Evolutionary conservation across 768 basidiomycete species (phyloP).

Genomic region (Coprinopsis sp.): DNA sequence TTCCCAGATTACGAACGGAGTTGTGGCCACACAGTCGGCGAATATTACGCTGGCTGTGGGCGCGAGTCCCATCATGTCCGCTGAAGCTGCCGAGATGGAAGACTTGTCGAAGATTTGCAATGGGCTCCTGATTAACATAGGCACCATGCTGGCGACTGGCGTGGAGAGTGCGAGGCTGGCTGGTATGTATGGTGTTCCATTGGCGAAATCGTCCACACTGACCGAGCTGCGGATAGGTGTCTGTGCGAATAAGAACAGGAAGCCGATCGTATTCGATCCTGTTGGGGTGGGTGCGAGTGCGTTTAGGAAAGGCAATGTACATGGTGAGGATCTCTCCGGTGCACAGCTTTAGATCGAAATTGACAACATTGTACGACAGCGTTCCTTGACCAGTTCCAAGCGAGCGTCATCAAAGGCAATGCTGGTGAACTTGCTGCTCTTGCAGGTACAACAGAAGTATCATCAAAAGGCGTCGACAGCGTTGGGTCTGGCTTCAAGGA

Average conservation of each 20-base stretch:
- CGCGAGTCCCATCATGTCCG: conserved; percentile 93
- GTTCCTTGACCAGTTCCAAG: conserved; percentile 74
- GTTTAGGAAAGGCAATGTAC: conserved; percentile 60
- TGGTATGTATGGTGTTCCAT: conserved; percentile 32
- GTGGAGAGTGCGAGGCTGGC: conserved; percentile 73
- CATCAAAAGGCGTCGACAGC: conserved; percentile 82
- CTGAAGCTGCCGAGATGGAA: conserved; percentile 74
- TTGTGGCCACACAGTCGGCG: conserved; percentile 85
- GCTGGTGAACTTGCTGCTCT: conserved; percentile 83
- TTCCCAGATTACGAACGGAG: conserved; percentile 79
- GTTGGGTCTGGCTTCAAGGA: conserved; percentile 72
- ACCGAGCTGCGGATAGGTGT: conserved; percentile 27
- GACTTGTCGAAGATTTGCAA: conserved; percentile 65
- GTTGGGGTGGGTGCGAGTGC: conserved; percentile 85
- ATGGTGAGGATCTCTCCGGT: conserved; percentile 34
- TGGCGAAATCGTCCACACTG: not conserved
- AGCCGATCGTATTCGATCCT: conserved; percentile 85
- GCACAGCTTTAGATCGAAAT: not conserved
- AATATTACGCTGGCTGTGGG: conserved; percentile 86
- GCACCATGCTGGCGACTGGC: conserved; percentile 58
- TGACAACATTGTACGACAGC: conserved; percentile 33
- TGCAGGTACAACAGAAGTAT: conserved; percentile 70
- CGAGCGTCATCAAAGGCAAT: conserved; percentile 92
- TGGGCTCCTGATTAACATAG: conserved; percentile 82
- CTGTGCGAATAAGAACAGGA: conserved; percentile 62